Evolutionary conservation across 805 yeast species (phyloP), one percentile per base, ranked within the genome.

Genomic region (Metschnikowia henanensis): DNA sequence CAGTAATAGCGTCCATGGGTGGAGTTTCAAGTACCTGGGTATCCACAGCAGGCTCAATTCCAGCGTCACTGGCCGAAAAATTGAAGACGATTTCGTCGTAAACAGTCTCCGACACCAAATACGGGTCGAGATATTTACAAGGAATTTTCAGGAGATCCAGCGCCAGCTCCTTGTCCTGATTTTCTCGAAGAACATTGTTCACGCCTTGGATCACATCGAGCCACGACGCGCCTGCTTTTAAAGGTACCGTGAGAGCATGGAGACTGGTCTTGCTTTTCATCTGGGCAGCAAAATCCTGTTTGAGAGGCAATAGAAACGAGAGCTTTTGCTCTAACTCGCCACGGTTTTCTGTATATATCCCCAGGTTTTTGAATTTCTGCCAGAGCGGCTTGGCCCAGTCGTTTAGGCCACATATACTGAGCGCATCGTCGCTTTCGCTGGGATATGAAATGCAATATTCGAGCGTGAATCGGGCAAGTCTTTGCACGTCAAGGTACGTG

Each of bases 381-480:
- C 39, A 39, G 5, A 43, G 26, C 8, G 41, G 32, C 12, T 28
- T 25, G 1, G 46, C 52, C 55, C 55, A 52, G 17, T 46, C 41
- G 28, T 56, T 58, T 2, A 57, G 30, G 3, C 66, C 69, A 17
- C 66, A 29, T 8, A 65, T 39, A 10, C 71, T 65, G 15, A 60
- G 41, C 1, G 61, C 47, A 18, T 75, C 81, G 15, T 72, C 75
- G 26, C 70, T 68, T 39, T 73, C 78, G 2, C 60, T 37, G 13
- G 46, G 63, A 22, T 75, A 73, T 4, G 75, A 67, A 2, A 81
- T 49, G 40, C 77, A 78, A 55, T 81, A 79, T 55, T 87, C 95
- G 23, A 83, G 60, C 1, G 81, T 63, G 47, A 72, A 72, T 30
- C 88, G 67, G 6, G 82, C 72, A 21, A 85, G 60, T 44, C 79